phyloP scores from a whole-genome alignment of 352 stramenopile genomes.

The Phytophthora capsici region DNA sequence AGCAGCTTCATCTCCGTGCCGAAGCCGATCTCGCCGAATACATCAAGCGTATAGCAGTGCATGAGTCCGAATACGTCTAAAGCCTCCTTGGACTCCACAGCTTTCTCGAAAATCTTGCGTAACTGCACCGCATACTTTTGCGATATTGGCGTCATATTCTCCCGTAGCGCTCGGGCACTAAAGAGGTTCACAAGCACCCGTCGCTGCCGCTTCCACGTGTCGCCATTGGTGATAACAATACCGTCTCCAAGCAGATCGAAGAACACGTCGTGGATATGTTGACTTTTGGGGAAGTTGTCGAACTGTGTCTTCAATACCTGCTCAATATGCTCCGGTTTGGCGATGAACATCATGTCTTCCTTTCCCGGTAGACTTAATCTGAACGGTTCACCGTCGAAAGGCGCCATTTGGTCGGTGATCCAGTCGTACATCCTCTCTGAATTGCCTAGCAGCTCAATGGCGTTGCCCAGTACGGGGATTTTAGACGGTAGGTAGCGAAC shows the following conservation, averaged over 20 bases:
- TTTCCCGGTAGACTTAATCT: slow-evolving; percentile 38
- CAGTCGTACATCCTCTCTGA: slow-evolving; percentile 58
- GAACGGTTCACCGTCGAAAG: slow-evolving; percentile 46
- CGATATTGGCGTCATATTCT: slow-evolving; percentile 40
- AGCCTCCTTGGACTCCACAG: slow-evolving; percentile 18
- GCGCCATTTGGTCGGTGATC: slow-evolving; percentile 44
- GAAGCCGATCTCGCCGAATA: slow-evolving; percentile 53
- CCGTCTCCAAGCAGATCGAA: slow-evolving; percentile 62
- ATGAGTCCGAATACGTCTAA: slow-evolving; percentile 41
- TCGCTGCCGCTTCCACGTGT: slow-evolving; percentile 59
- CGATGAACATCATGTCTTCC: slow-evolving; percentile 46
- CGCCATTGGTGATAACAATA: slow-evolving; percentile 63
- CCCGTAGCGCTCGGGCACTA: slow-evolving; percentile 38
- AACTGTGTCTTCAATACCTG: slow-evolving; percentile 56
- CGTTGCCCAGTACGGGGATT: slow-evolving; percentile 41
- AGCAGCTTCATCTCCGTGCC: slow-evolving; percentile 42
- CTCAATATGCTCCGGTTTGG: slow-evolving; percentile 39
- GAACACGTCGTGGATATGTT: slow-evolving; percentile 47
- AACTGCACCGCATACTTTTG: slow-evolving; percentile 42
- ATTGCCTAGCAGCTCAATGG: slow-evolving; percentile 48
- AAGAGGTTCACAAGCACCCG: slow-evolving; percentile 42
- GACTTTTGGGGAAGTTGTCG: slow-evolving; percentile 65
- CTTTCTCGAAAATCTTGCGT: slow-evolving; percentile 35
- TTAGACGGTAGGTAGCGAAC: slow-evolving; percentile 41
- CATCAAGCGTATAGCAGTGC: slow-evolving; percentile 48